Evolutionary conservation across 2,329 filamentous ascomycete species (phyloP), one percentile per base, ranked within the genome.

Genomic region (Paecilomyces sp.): DNA sequence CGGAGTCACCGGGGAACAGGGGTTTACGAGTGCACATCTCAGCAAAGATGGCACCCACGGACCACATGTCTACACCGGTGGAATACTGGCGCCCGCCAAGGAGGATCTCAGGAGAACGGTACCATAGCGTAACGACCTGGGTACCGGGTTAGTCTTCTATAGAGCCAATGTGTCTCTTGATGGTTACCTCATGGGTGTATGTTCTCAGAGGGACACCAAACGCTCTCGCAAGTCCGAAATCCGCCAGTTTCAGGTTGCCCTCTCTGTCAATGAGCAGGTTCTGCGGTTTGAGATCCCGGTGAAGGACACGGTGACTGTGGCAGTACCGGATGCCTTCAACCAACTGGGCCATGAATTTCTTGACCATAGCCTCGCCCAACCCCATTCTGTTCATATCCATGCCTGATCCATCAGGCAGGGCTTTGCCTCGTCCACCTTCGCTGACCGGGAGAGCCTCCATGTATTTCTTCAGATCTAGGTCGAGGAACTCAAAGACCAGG

Each of bases 1-100:
- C 91, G 4, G 90, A 94, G 73, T 96, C 92, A 60, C 92, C 92
- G 12, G 92, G 91, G 80, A 96, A 96, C 52, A 96, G 82, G 4
- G 92, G 91, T 78, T 95, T 96, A 69, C 91, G 86, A 1, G 92
- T 96, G 77, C 91, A 95, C 92, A 96, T 96, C 77, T 96, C 92
- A 9, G 92, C 92, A 74, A 96, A 96, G 76, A 96, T 96, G 75
- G 91, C 94, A 63, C 92, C 92, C 56, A 92, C 88, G 33, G 90
- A 94, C 92, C 92, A 96, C 90, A 96, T 96, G 71, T 96, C 92
- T 51, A 96, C 91, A 60, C 92, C 92, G 13, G 92, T 96, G 13
- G 90, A 94, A 79, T 96, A 96, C 74, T 96, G 91, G 57, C 92
- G 87, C 60, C 92, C 91, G 72, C 92, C 92, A 1, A 96, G 85